Evolutionary conservation across 1,139 yeast species (phyloP).

Genomic region (Meyerozyma athensensis): DNA sequence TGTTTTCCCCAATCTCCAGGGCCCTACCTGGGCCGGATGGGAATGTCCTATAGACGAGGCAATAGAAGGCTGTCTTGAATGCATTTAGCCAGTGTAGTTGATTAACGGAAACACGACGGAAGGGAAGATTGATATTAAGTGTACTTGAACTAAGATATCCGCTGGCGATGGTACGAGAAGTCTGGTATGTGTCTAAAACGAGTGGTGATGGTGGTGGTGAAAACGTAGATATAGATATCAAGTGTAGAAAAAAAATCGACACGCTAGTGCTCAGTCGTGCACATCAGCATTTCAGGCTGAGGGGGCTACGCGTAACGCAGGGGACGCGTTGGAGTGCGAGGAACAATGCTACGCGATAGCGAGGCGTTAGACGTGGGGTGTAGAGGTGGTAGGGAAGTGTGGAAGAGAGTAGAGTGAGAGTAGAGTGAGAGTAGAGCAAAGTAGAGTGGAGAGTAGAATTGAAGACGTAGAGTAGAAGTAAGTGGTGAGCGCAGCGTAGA

Average conservation of each 20-base stretch:
- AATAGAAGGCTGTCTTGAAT: slow-evolving; percentile 39
- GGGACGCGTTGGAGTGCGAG: slow-evolving; percentile 1
- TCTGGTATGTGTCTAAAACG: background rate
- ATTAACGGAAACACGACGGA: too few species aligned
- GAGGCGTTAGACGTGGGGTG: background rate
- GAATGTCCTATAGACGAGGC: slow-evolving; percentile 32
- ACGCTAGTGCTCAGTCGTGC: slow-evolving; percentile 1
- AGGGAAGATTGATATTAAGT: background rate
- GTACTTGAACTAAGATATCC: too few species aligned
- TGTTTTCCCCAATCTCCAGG: slow-evolving; percentile 77
- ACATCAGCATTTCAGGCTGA: slow-evolving; percentile 4
- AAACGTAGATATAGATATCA: background rate
- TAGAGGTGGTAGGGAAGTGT: background rate
- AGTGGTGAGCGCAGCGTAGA: too few species aligned
- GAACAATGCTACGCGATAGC: background rate
- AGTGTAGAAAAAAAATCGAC: slow-evolving; percentile 2
- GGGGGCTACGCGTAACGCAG: background rate
- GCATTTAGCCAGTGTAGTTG: slow-evolving; percentile 9
- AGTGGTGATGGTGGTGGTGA: background rate
- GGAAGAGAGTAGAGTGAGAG: too few species aligned
- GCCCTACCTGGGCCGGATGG: slow-evolving; percentile 58
- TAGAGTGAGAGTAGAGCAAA: too few species aligned
- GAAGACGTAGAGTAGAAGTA: too few species aligned
- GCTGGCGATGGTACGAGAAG: background rate
- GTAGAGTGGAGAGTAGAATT: too few species aligned